phyloP scores from a whole-genome alignment of 495 filamentous ascomycete species.

The Arthonia radiata region DNA sequence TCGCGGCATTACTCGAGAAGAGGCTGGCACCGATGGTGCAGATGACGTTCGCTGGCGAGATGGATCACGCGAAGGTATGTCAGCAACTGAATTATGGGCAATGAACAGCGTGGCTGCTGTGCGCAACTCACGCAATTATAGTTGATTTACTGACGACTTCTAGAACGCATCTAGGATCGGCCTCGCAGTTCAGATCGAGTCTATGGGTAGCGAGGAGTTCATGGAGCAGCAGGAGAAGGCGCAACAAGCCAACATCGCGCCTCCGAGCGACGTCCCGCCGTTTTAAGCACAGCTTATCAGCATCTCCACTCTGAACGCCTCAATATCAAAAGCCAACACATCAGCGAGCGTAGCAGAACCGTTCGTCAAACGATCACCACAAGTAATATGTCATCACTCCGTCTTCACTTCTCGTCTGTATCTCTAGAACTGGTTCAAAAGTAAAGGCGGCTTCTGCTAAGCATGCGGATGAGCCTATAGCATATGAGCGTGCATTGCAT shows the following conservation, averaged over 20 bases:
- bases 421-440: too few relatives aligned
- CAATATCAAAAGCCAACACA: too few relatives aligned
- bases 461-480: too few relatives aligned
- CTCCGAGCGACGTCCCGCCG: too few relatives aligned
- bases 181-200: constrained; percentile 81
- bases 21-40: constrained; percentile 69
- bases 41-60: constrained; percentile 87
- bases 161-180: constrained; percentile 92
- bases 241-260: constrained; percentile 20
- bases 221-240: constrained; percentile 71
- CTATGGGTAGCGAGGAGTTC: constrained; percentile 63
- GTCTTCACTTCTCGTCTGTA: too few relatives aligned
- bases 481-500: too few relatives aligned
- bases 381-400: too few relatives aligned
- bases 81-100: not conserved
- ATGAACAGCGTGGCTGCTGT: constrained; percentile 2
- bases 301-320: constrained; percentile 14
- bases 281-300: constrained; percentile 21
- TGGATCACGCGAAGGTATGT: constrained; percentile 85
- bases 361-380: too few relatives aligned
- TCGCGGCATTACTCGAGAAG: constrained; percentile 87
- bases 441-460: too few relatives aligned
- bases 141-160: constrained; percentile 2
- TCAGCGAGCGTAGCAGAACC: too few relatives aligned
- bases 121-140: not conserved